These are phyloP conservation scores for Periconia sp. DNA, from an alignment of 2,329 filamentous ascomycete species.

Conservation along the genomic window DNA sequence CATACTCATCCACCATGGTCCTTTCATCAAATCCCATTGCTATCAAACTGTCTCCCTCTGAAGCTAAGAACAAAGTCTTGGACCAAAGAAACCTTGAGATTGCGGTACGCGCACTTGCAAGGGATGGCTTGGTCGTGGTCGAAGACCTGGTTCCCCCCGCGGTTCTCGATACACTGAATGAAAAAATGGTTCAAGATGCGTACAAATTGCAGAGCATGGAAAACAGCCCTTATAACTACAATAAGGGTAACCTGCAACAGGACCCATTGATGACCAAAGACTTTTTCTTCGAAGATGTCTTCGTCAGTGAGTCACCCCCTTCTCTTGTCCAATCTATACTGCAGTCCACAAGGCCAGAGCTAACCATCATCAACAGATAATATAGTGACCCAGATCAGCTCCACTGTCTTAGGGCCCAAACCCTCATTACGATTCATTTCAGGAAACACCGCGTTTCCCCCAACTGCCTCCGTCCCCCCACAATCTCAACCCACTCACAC, in stretches of 20 bases:
- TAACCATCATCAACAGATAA: slow-evolving; percentile 43
- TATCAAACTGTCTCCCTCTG: slow-evolving; percentile 45
- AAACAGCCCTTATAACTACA: slow-evolving; percentile 63
- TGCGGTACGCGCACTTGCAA: slow-evolving; percentile 27
- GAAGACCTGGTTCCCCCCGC: slow-evolving; percentile 45
- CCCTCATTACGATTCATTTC: slow-evolving; percentile 37
- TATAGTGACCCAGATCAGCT: slow-evolving; percentile 59
- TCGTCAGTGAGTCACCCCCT: slow-evolving; percentile 51
- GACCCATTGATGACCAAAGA: slow-evolving; percentile 57
- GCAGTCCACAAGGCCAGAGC: too few relatives aligned
- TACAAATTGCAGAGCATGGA: slow-evolving; percentile 53
- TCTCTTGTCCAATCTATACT: not conserved
- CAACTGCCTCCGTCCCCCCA: slow-evolving; percentile 41
- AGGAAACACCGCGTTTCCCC: slow-evolving; percentile 47
- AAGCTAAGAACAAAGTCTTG: slow-evolving; percentile 46
- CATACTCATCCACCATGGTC: slow-evolving; percentile 14
- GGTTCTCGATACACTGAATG: slow-evolving; percentile 58
- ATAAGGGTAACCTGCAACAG: slow-evolving; percentile 64
- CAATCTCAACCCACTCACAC: slow-evolving; percentile 37
- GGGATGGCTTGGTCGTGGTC: slow-evolving; percentile 38
- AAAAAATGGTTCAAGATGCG: slow-evolving; percentile 62
- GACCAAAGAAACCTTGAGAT: slow-evolving; percentile 56
- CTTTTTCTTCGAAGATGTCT: slow-evolving; percentile 46
- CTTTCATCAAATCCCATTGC: slow-evolving; percentile 32
- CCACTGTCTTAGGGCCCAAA: slow-evolving; percentile 43